Percentiles rank a stretch among this genome's conserved stretches.
These are phyloP conservation scores for Pichia sp. DNA, from an alignment of 1,139 yeast genomes.

Conservation along the genomic window DNA sequence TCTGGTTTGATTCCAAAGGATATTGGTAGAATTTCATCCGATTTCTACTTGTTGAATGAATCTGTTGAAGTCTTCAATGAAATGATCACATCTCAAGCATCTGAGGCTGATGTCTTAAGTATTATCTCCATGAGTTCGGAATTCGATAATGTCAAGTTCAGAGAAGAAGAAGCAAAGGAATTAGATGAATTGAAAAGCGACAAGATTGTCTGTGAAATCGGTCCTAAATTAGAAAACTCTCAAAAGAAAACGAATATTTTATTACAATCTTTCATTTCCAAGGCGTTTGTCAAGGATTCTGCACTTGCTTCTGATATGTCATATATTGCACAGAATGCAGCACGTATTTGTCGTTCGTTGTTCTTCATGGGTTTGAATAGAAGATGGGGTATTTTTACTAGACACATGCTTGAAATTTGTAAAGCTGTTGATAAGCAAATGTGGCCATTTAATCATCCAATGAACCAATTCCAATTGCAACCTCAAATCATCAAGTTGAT, in stretches of 20 bases:
- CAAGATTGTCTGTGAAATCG: conserved; percentile 77
- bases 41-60: conserved; percentile 81
- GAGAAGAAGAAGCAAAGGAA: conserved; percentile 86
- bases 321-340: conserved; percentile 94
- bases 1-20: conserved; percentile 83
- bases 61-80: conserved; percentile 89
- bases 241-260: conserved; percentile 88
- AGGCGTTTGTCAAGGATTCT: conserved; percentile 69
- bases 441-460: conserved; percentile 93
- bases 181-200: conserved; percentile 59
- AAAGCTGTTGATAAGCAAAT: conserved; percentile 79
- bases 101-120: conserved; percentile 89
- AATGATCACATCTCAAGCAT: conserved; percentile 77
- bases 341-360: conserved; percentile 88
- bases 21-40: conserved; percentile 92
- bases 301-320: conserved; percentile 84
- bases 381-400: conserved; percentile 84
- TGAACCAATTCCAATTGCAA: conserved; percentile 82
- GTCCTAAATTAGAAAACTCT: conserved; percentile 71
- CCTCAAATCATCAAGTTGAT: conserved; percentile 62
- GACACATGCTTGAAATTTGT: conserved; percentile 74
- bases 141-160: conserved; percentile 83
- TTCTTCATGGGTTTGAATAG: conserved; percentile 84
- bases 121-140: conserved; percentile 93
- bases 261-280: conserved; percentile 85